Percentiles rank a stretch among this genome's conserved stretches.
Conservation (phyloP, 2,329 filamentous ascomycete species). For the Mariannaea sp. region DNA sequence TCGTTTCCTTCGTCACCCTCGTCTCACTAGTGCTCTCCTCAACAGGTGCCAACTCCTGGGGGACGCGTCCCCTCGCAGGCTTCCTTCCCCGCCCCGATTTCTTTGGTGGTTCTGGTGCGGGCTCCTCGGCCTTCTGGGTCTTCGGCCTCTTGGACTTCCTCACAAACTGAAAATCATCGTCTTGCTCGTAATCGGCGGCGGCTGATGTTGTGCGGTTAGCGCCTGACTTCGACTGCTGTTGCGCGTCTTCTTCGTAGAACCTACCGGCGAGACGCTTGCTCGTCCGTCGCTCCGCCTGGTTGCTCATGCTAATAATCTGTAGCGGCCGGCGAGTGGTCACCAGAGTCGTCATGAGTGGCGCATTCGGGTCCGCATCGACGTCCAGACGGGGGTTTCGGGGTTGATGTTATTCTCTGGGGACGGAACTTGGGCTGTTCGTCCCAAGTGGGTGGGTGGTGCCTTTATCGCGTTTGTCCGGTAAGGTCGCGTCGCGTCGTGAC, state of each 20-base stretch:
- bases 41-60: slow-evolving; percentile 40
- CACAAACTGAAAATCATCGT: slow-evolving; percentile 78
- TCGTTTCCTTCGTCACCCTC: slow-evolving; percentile 30
- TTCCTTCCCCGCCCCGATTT: slow-evolving; percentile 44
- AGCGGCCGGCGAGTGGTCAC: slow-evolving; percentile 67
- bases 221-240: slow-evolving; percentile 10
- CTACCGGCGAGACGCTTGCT: slow-evolving; percentile 69
- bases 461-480: slow-evolving; percentile 16
- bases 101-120: slow-evolving; percentile 42
- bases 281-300: slow-evolving; percentile 63
- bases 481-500: slow-evolving; percentile 32
- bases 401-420: slow-evolving; percentile 24
- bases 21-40: slow-evolving; percentile 31
- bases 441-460: slow-evolving; percentile 12
- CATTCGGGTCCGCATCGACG: slow-evolving; percentile 37
- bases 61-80: slow-evolving; percentile 42
- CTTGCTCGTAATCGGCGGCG: slow-evolving; percentile 65
- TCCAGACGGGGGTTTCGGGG: slow-evolving; percentile 6
- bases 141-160: slow-evolving; percentile 70
- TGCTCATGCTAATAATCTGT: slow-evolving; percentile 72
- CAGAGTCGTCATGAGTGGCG: slow-evolving; percentile 73
- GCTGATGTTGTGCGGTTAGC: slow-evolving; percentile 39
- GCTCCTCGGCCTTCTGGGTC: slow-evolving; percentile 53
- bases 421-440: slow-evolving; percentile 20
- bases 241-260: slow-evolving; percentile 39